These are phyloP conservation scores for Acanthamoeba castellanii DNA, from an alignment of 208 protist genomes.

Conservation along the genomic window DNA sequence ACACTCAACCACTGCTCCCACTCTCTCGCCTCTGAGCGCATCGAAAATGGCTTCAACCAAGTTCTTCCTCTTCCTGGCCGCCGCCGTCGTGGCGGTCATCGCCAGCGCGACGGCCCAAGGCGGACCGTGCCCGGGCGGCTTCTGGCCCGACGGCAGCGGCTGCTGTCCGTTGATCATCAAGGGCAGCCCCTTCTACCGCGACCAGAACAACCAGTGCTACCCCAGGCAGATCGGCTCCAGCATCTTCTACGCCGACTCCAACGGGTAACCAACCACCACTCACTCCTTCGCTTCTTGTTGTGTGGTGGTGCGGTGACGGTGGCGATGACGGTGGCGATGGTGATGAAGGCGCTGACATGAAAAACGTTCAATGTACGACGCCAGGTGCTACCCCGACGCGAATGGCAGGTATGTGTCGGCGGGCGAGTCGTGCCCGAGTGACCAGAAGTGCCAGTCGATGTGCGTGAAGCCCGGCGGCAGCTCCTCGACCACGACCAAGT, in stretches of 20 bases:
- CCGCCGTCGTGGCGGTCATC: neutral
- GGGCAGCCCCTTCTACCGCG: conserved; percentile 19
- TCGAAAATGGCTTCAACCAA: neutral
- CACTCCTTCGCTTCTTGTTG: neutral
- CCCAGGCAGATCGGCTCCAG: neutral
- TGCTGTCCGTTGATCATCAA: neutral
- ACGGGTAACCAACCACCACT: neutral
- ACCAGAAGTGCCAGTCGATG: neutral
- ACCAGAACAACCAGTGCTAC: conserved; percentile 28
- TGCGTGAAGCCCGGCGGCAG: neutral
- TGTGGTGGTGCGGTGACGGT: too few relatives aligned
- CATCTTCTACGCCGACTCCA: conserved; percentile 20
- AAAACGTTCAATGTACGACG: too few relatives aligned
- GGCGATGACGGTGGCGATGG: too few relatives aligned
- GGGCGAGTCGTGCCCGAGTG: neutral
- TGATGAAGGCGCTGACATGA: too few relatives aligned
- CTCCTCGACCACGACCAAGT: neutral
- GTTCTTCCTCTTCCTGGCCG: neutral
- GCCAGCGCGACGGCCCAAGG: neutral
- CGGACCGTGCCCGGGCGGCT: neutral
- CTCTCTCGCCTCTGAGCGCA: neutral
- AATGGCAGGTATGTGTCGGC: neutral
- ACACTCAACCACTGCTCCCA: too few relatives aligned
- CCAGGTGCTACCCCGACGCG: neutral
- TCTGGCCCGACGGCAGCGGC: conserved; percentile 26